These are phyloP conservation scores for Epicoccum sorghinum DNA, from an alignment of 2,329 filamentous ascomycete species.

Conservation along the genomic window DNA sequence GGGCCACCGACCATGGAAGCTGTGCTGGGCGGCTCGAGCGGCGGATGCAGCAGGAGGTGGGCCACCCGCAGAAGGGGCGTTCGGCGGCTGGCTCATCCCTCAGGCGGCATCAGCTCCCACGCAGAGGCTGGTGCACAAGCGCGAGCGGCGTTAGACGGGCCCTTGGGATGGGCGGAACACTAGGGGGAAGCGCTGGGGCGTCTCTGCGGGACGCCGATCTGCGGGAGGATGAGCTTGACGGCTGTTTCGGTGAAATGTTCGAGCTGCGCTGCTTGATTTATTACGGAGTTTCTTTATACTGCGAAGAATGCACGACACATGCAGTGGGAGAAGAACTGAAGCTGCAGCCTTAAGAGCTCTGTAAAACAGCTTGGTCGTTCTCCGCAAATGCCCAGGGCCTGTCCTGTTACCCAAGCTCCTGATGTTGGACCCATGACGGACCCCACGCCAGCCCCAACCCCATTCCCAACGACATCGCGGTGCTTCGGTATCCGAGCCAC, in stretches of 20 bases:
- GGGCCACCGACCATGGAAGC: slow-evolving; percentile 48
- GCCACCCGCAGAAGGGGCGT: slow-evolving; percentile 43
- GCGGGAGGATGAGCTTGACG: background rate
- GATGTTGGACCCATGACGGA: slow-evolving; percentile 1
- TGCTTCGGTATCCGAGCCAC: background rate
- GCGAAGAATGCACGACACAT: background rate
- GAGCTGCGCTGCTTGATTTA: background rate
- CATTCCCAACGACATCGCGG: background rate
- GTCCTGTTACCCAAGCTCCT: slow-evolving; percentile 12
- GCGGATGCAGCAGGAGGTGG: slow-evolving; percentile 37
- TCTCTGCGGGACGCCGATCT: slow-evolving; percentile 3
- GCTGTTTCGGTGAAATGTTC: background rate
- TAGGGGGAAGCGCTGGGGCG: background rate
- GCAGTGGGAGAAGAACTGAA: background rate
- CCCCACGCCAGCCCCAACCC: background rate
- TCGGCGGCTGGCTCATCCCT: slow-evolving; percentile 28
- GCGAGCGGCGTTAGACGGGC: slow-evolving; percentile 6
- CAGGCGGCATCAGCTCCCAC: slow-evolving; percentile 10
- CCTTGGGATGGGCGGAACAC: background rate
- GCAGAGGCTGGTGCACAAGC: slow-evolving; percentile 8
- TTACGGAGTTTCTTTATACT: no score
- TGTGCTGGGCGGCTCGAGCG: slow-evolving; percentile 43
- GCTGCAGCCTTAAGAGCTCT: background rate
- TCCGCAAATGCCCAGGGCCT: slow-evolving; percentile 35
- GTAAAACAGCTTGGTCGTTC: slow-evolving; percentile 3